Conservation (phyloP, 768 basidiomycete genomes). For the Dacryopinax spathularia region DNA sequence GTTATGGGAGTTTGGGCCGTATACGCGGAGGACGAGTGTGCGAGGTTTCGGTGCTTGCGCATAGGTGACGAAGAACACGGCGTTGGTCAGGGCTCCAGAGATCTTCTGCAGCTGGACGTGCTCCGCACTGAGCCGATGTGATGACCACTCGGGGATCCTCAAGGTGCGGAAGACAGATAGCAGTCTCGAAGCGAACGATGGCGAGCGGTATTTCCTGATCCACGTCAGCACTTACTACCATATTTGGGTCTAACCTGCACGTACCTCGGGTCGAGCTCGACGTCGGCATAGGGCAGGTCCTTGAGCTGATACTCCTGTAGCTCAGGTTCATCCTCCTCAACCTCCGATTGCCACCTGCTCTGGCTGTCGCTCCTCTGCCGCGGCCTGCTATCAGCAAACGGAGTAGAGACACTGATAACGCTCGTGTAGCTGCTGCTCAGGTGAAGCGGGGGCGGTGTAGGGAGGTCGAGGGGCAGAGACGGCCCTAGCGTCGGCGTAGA, state of each 20-base stretch:
- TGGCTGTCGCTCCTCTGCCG: constrained; percentile 1
- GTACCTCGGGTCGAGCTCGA: not conserved
- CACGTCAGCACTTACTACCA: not conserved
- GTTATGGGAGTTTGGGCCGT: constrained; percentile 71
- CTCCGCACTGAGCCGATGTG: constrained; percentile 16
- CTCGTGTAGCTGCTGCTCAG: constrained; percentile 3
- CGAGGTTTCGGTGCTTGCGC: constrained; percentile 29
- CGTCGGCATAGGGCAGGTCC: not conserved
- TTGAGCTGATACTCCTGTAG: not conserved
- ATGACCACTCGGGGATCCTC: constrained; percentile 22
- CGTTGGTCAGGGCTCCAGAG: constrained; percentile 87
- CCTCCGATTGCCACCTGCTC: not conserved
- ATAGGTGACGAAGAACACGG: constrained; percentile 88
- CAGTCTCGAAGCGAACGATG: not conserved
- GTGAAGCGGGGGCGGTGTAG: not conserved
- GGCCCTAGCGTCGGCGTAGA: not conserved
- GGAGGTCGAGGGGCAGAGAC: not conserved
- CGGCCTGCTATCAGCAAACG: not conserved
- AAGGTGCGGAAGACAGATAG: not conserved
- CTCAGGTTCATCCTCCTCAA: not conserved
- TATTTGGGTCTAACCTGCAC: not conserved
- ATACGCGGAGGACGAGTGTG: constrained; percentile 79
- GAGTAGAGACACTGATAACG: not conserved
- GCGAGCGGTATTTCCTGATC: not conserved
- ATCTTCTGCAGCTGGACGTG: constrained; percentile 57